Base-by-base conservation (phyloP, 257 asterid genomes). In the Capsicum chinense region DNA sequence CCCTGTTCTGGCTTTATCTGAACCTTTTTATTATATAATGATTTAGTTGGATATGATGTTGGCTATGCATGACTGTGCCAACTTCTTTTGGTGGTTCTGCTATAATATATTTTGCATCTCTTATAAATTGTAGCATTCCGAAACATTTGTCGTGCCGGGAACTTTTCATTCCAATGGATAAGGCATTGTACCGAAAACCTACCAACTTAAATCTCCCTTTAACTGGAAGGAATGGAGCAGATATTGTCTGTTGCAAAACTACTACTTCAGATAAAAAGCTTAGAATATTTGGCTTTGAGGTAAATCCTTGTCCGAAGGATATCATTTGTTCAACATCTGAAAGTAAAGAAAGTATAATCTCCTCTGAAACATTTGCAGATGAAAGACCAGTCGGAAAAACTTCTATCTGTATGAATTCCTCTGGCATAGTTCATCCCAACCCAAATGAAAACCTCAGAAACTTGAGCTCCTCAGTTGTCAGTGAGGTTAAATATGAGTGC, bases 221-320 rank as follows among this genome's bases (percentile, higher is more conserved):
- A 54, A 78, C 82, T 9, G 26, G 9, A 78, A 54, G 8, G 5
- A 78, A 78, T 78, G 64, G 64, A 78, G 33, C 82, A 78, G 64
- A 78, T 78, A 33, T 3, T 54, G 26, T 54, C 26, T 78, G 5
- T 78, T 78, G 64, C 81, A 78, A 78, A 54, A 78, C 33, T 35
- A 62, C 15, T 84, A 50, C 44, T 52, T 13, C 21, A 42, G 81
- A 26, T 44, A 68, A 85, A 85, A 85, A 83, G 66, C 42, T 84
- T 64, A 84, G 78, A 57, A 76, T 85, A 14, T 85, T 85, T 16
- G 87, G 87, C 64, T 79, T 85, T 68, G 87, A 85, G 83, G 42
- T 85, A 56, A 67, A 47, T 56, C 81, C 76, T 79, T 84, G 56
- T 79, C 48, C 42, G 37, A 52, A 52, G 59, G 50, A 64, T 58